Conservation (phyloP, 805 yeast species). For the Candida bentonensis region DNA sequence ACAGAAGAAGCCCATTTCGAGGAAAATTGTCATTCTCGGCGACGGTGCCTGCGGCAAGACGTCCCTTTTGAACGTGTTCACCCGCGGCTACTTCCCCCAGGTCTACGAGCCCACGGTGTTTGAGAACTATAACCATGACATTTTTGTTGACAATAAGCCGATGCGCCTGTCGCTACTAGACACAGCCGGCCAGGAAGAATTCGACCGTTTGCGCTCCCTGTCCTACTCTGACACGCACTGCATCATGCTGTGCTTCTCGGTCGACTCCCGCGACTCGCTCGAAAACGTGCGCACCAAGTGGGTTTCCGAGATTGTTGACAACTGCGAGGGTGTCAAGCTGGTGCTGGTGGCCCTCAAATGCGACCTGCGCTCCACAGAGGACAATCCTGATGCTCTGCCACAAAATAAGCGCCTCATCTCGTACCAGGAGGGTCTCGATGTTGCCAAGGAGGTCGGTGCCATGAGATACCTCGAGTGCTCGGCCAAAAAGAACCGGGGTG, state of each 20-base stretch:
- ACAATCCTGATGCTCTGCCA: constrained; percentile 27
- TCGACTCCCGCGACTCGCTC: constrained; percentile 85
- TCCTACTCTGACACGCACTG: constrained; percentile 94
- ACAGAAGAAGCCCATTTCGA: constrained; percentile 40
- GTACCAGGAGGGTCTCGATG: constrained; percentile 86
- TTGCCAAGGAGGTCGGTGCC: constrained; percentile 90
- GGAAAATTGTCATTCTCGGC: constrained; percentile 87
- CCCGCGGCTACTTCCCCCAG: constrained; percentile 95
- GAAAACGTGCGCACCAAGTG: constrained; percentile 92
- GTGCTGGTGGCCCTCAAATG: constrained; percentile 92
- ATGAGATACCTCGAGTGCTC: constrained; percentile 91
- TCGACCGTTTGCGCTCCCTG: constrained; percentile 82
- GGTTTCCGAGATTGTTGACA: constrained; percentile 95
- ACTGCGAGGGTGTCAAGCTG: constrained; percentile 90
- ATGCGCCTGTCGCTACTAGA: constrained; percentile 93
- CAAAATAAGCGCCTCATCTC: constrained; percentile 39
- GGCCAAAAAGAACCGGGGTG: constrained; percentile 92
- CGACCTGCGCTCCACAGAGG: constrained; percentile 67
- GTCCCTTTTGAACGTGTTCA: constrained; percentile 83
- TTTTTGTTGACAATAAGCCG: constrained; percentile 86
- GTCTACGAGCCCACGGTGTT: constrained; percentile 97
- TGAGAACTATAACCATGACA: constrained; percentile 94
- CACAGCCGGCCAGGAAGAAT: constrained; percentile 98
- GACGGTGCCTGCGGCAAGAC: constrained; percentile 99
- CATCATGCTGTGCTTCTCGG: constrained; percentile 89